A percentile compares a stretch with the other conserved stretches of the same genome.
Evolutionary conservation across 495 filamentous ascomycete species (phyloP).

Genomic region (Pyrenula aspistea): DNA sequence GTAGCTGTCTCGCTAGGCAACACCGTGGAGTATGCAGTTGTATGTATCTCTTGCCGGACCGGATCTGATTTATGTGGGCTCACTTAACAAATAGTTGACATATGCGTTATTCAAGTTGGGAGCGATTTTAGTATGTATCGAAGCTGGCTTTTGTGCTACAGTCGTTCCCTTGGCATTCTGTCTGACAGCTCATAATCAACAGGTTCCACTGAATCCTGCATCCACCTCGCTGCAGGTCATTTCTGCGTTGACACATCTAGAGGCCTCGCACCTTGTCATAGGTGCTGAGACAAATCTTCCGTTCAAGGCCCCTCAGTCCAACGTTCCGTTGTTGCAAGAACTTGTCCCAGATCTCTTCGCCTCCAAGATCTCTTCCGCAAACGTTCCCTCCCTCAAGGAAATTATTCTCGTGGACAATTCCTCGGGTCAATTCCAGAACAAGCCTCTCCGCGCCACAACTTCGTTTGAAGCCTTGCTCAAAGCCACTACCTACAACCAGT

Average conservation of each 20-base stretch:
- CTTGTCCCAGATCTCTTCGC: slow-evolving; percentile 48
- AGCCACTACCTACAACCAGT: slow-evolving; percentile 36
- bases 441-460: slow-evolving; percentile 32
- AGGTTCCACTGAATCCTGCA: slow-evolving; percentile 83
- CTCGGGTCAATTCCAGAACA: slow-evolving; percentile 37
- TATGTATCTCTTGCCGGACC: slow-evolving; percentile 17
- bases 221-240: slow-evolving; percentile 75
- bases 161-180: too few relatives aligned
- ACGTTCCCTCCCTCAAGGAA: slow-evolving; percentile 55
- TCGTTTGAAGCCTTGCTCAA: slow-evolving; percentile 36
- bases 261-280: slow-evolving; percentile 66
- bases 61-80: neutral
- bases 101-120: slow-evolving; percentile 92
- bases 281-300: slow-evolving; percentile 77
- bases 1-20: slow-evolving; percentile 84
- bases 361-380: slow-evolving; percentile 43
- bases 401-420: slow-evolving; percentile 80
- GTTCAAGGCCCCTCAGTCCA: slow-evolving; percentile 66
- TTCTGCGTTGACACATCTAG: slow-evolving; percentile 66
- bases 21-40: slow-evolving; percentile 65
- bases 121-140: slow-evolving; percentile 56
- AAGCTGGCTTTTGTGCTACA: neutral
- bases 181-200: slow-evolving; percentile 1
- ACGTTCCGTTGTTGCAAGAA: slow-evolving; percentile 53
- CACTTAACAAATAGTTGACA: slow-evolving; percentile 33